Base-by-base conservation (phyloP, 176 grass and related monocot species). In the Echinochloa phyllopogon region DNA sequence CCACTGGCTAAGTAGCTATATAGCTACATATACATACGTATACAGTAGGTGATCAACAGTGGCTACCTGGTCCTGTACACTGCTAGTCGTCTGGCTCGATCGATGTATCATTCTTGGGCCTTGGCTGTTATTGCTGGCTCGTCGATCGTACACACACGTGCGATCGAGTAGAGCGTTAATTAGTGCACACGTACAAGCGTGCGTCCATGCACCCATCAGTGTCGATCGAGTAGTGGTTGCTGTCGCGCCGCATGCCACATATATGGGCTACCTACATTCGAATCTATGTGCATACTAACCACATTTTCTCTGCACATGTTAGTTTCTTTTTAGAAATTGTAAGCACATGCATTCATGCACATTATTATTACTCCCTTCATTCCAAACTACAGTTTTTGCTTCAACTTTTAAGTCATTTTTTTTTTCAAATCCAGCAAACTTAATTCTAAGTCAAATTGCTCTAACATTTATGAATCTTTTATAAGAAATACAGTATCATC, bases 141-240 rank as follows among this genome's bases (percentile, higher is more conserved):
- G 40, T 23, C 21, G 37, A 25, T 69, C 37, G 42, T 47, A 71
- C 68, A 47, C 68, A 71, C 68, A 38, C 66, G 39, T 69, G 68
- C 68, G 42, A 71, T 71, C 68, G 68, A 71, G 68, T 33, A 33
- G 29, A 47, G 68, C 41, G 10, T 6, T 14, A 59, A 33, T 33
- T 33, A 7, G 10, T n/a, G 41, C 12, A 8, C 20, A 25, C 67
- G 67, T 40, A 67, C 64, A 21, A 37, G 64, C 64, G 64, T 66
- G 64, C 67, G 40, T 44, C 3, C 68, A 41, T 69, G 23, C 37
- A 44, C 42, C 41, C 42, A 44, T 44, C 42, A 44, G 42, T 44
- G 6, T 20, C 52, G 0, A 5, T 6, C 4, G 5, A 4, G 12
- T 0, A n/a, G 57, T 59, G n/a, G 56, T 10, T 59, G 56, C 55